phyloP scores from a whole-genome alignment of 2,329 filamentous ascomycete species.

The Leptosphaerulina australis region DNA sequence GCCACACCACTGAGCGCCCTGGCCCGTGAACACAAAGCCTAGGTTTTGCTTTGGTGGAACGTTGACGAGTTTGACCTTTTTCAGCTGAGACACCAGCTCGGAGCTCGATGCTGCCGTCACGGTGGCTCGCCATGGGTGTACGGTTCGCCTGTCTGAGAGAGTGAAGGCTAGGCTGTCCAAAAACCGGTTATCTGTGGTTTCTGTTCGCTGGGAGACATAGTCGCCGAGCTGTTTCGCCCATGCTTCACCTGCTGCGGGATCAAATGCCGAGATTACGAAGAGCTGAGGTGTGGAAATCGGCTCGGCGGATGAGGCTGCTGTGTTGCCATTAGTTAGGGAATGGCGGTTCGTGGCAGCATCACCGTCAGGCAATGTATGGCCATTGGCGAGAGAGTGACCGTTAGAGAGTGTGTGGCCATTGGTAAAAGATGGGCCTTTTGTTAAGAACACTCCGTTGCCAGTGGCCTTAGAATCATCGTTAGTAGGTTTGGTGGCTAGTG shows the following conservation, averaged over 20 bases:
- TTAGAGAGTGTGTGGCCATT: not conserved
- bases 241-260: not conserved
- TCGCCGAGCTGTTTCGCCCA: not conserved
- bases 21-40: conserved; percentile 42
- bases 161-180: not conserved
- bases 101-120: not conserved
- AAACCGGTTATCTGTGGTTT: too few relatives aligned
- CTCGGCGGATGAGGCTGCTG: too few relatives aligned
- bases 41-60: not conserved
- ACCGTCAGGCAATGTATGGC: not conserved
- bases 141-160: not conserved
- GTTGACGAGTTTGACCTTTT: not conserved
- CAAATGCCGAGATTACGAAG: not conserved
- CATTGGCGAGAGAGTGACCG: not conserved
- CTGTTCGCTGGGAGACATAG: not conserved
- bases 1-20: conserved; percentile 42
- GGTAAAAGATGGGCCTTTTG: conserved; percentile 33
- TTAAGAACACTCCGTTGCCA: too few relatives aligned
- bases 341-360: not conserved
- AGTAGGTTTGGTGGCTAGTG: too few relatives aligned
- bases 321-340: conserved; percentile 38
- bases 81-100: not conserved
- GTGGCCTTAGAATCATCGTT: too few relatives aligned
- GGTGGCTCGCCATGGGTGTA: not conserved
- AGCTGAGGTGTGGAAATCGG: conserved; percentile 31